Conservation (phyloP, 208 protist species). For the Leishmania major region DNA sequence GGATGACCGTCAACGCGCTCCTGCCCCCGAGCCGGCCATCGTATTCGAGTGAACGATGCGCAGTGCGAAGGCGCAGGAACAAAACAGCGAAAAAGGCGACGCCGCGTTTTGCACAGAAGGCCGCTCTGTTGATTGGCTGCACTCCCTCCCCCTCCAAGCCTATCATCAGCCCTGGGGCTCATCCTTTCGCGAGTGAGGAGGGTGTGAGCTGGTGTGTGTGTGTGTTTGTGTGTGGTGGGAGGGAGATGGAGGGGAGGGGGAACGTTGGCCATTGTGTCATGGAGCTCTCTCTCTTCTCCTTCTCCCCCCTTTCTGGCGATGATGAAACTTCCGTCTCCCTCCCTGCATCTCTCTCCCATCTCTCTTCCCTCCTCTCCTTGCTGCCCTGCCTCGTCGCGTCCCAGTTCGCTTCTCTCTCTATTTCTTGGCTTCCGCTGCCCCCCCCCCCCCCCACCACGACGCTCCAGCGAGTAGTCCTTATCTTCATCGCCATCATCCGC, state of each 20-base stretch:
- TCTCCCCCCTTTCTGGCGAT: background rate
- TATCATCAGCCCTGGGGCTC: background rate
- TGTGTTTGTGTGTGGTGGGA: no score
- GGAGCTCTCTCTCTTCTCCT: background rate
- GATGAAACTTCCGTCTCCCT: background rate
- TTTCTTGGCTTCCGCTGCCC: background rate
- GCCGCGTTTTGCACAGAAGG: background rate
- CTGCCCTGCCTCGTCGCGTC: background rate
- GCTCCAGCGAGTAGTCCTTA: background rate
- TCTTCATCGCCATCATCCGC: background rate
- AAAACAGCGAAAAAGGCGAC: background rate
- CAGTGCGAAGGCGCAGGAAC: background rate
- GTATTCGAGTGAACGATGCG: conserved; percentile 36
- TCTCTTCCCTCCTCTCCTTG: background rate
- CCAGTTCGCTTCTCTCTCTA: background rate
- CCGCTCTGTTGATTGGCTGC: background rate
- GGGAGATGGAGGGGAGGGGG: background rate
- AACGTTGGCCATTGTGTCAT: background rate
- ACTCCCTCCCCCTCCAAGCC: background rate
- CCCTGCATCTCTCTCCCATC: background rate
- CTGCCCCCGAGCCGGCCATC: conserved; percentile 42
- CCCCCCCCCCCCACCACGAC: background rate
- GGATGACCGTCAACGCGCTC: background rate
- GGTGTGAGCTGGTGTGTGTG: background rate
- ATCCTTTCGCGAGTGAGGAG: background rate